phyloP scores from a whole-genome alignment of 78 protist species.

The Tieghemostelium lacteum region DNA sequence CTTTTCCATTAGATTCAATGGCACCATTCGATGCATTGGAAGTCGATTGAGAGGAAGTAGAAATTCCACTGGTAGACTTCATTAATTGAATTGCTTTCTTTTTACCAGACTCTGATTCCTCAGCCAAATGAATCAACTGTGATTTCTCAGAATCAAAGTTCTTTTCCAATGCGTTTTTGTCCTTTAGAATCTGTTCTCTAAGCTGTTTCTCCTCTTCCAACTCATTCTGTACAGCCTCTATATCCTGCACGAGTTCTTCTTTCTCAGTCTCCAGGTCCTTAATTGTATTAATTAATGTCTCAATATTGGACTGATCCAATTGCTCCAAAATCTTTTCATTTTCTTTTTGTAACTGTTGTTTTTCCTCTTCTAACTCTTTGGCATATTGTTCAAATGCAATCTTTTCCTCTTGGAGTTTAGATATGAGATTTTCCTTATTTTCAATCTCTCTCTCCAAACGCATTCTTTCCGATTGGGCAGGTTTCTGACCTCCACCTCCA shows the following conservation, averaged over 20 bases:
- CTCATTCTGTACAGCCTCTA: neutral
- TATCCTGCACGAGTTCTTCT: neutral
- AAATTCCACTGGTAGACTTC: neutral
- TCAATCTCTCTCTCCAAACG: neutral
- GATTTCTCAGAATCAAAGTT: neutral
- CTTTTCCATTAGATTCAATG: neutral
- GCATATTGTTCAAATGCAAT: slow-evolving; percentile 11
- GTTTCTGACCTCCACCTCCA: neutral
- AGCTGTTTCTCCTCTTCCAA: neutral
- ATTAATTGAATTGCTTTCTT: slow-evolving; percentile 19
- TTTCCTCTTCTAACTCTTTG: slow-evolving; percentile 33
- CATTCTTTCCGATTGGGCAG: neutral
- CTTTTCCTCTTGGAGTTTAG: slow-evolving; percentile 15
- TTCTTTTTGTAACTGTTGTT: neutral
- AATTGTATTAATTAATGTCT: neutral
- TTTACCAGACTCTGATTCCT: neutral
- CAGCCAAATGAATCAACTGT: neutral
- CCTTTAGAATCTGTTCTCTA: neutral
- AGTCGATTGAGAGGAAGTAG: neutral
- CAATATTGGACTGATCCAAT: neutral
- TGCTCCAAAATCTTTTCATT: slow-evolving; percentile 1
- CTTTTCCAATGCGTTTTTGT: neutral
- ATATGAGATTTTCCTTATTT: neutral
- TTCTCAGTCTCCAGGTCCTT: neutral
- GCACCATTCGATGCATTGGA: neutral